Evolutionary conservation across 208 protist species (phyloP), one percentile per base, ranked within the genome.

Genomic region (Trypanosoma brucei): DNA sequence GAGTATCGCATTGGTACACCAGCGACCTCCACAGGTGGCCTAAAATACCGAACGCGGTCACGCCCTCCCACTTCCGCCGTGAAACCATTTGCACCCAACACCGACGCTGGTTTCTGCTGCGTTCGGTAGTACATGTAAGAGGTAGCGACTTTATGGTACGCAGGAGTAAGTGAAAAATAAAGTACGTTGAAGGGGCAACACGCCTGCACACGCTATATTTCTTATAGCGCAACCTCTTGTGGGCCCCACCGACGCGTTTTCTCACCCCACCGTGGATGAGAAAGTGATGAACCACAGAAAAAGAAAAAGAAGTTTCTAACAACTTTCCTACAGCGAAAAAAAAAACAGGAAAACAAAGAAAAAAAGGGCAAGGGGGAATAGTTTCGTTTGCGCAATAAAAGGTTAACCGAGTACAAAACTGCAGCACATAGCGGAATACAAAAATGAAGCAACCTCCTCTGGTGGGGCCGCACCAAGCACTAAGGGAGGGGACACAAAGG

Each of bases 11-110:
- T 45, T 6, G 67, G 57, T 9, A 56, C 70, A 45, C 74, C 72
- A 37, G 72, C 61, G 3, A 76, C 65, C 59, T 93, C 88, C 1
- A 91, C 79, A 13, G 91, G 88, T 2, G 84, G 80, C 1, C 85
- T 81, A 57, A 96, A 96, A 64, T 92, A 96, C 54, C 86, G 88
- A 48, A 84, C 78, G 3, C 88, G 88, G 52, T 96, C 91, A 3
- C 91, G 76, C 37, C 91, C 91, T 3, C 72, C 86, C 33, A 94
- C 60, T 76, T 96, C 88, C 31, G 86, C 86, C 9, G 68, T 55
- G 68, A 79, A 92, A 42, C 77, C 82, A 38, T 75, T 70, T 35
- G 84, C 79, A 13, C 81, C 75, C 2, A 68, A 62, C 42, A 91
- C 73, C n/a, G 70, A 69, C 3, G 34, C 2, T 6, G 53, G 40